Percentiles rank a stretch among this genome's conserved stretches.
Conservation (phyloP, 768 basidiomycete species). For the Mycena metata region DNA sequence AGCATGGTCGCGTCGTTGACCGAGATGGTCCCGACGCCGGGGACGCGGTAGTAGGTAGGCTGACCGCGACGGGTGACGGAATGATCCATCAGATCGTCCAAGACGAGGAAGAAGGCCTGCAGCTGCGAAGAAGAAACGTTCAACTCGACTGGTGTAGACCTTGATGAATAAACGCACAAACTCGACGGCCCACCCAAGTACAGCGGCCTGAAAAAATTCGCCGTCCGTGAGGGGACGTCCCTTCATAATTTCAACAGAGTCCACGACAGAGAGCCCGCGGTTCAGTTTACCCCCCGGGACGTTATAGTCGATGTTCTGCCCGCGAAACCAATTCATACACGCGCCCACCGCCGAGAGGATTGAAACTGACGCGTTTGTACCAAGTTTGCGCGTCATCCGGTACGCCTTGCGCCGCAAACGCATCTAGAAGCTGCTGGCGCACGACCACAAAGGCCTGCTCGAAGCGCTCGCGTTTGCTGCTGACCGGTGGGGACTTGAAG, state of each 20-base stretch:
- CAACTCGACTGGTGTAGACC: not conserved
- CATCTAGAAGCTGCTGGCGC: conserved; percentile 81
- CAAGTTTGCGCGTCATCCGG: conserved; percentile 87
- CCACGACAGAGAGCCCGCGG: conserved; percentile 95
- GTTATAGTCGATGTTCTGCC: conserved; percentile 90
- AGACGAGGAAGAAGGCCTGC: conserved; percentile 96
- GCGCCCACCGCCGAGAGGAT: not conserved
- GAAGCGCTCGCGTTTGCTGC: conserved; percentile 67
- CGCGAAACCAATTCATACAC: not conserved
- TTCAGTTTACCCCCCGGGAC: conserved; percentile 96
- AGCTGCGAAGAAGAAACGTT: conserved; percentile 62
- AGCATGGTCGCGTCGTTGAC: conserved; percentile 98
- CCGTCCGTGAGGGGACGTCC: conserved; percentile 77
- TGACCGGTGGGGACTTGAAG: too few relatives aligned
- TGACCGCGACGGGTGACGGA: conserved; percentile 94
- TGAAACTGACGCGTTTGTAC: conserved; percentile 80
- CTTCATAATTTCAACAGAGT: conserved; percentile 89
- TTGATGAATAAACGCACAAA: conserved; percentile 68
- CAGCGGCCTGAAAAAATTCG: conserved; percentile 89
- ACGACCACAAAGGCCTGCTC: conserved; percentile 77
- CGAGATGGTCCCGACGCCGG: conserved; percentile 81
- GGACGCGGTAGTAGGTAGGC: conserved; percentile 90
- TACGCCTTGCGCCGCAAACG: conserved; percentile 79
- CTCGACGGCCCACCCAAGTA: conserved; percentile 97
- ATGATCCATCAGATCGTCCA: conserved; percentile 97